Evolutionary conservation across 2,329 filamentous ascomycete species (phyloP).

Genomic region (Neofusicoccum parvum): DNA sequence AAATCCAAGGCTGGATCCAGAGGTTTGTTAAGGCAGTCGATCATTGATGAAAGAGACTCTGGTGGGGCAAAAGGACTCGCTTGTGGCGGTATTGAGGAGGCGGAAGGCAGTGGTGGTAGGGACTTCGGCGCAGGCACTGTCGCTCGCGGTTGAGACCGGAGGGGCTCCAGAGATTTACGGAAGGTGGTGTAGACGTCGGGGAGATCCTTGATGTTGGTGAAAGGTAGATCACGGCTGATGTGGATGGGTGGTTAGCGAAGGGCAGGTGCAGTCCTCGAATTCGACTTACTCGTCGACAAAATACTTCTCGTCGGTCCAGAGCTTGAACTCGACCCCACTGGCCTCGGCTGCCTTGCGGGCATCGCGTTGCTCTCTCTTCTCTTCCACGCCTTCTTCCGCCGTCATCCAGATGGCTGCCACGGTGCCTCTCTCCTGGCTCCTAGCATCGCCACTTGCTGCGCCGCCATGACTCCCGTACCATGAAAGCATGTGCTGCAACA

Average conservation of each 20-base stretch:
- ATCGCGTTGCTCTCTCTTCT: constrained; percentile 63
- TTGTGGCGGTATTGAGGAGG: constrained; percentile 58
- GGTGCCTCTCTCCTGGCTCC: too few relatives aligned
- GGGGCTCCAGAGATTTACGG: constrained; percentile 71
- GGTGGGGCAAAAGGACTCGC: constrained; percentile 66
- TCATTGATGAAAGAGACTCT: constrained; percentile 53
- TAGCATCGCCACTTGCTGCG: too few relatives aligned
- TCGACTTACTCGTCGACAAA: constrained; percentile 73
- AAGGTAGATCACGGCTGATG: constrained; percentile 65
- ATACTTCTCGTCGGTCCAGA: constrained; percentile 77
- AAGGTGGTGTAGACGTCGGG: constrained; percentile 77
- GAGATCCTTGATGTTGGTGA: constrained; percentile 60
- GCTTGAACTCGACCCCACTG: constrained; percentile 60
- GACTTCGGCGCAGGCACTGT: constrained; percentile 56
- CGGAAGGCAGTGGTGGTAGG: constrained; percentile 61
- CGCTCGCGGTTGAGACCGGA: constrained; percentile 65
- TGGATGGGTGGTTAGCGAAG: neutral
- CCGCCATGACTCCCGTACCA: constrained; percentile 32
- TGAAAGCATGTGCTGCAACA: constrained; percentile 61
- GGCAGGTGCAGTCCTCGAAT: neutral
- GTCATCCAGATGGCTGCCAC: constrained; percentile 63
- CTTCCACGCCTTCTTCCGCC: constrained; percentile 69
- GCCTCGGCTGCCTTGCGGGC: constrained; percentile 57
- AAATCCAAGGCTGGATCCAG: constrained; percentile 53
- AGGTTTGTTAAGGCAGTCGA: constrained; percentile 49